Evolutionary conservation across 2,329 filamentous ascomycete genomes (phyloP).

Genomic region (Penicillium sp.): DNA sequence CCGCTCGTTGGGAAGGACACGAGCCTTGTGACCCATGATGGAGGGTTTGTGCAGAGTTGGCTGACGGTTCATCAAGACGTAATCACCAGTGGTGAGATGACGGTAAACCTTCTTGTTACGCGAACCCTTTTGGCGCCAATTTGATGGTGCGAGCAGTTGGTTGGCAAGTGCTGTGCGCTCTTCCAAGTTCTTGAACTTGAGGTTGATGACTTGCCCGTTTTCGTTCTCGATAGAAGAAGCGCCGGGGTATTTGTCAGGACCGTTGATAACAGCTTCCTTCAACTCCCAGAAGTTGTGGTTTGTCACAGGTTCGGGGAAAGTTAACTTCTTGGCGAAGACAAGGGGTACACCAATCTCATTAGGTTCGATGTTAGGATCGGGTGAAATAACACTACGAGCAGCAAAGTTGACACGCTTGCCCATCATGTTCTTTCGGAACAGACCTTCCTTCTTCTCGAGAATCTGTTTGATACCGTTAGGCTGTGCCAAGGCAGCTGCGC

Average conservation of each 20-base stretch:
- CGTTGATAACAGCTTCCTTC: conserved; percentile 94
- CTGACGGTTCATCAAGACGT: conserved; percentile 98
- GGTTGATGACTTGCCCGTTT: conserved; percentile 82
- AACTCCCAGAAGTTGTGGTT: conserved; percentile 96
- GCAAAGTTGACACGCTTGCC: conserved; percentile 99
- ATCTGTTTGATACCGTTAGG: conserved; percentile 97
- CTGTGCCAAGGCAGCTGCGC: conserved; percentile 71
- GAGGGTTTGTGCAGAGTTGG: conserved; percentile 97
- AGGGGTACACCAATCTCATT: conserved; percentile 98
- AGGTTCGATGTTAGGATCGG: conserved; percentile 97
- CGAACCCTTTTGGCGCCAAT: conserved; percentile 68
- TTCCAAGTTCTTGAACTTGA: conserved; percentile 82
- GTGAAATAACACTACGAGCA: conserved; percentile 94
- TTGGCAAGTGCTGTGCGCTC: conserved; percentile 89
- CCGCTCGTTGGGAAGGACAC: conserved; percentile 89
- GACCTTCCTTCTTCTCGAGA: conserved; percentile 96
- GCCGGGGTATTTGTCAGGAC: conserved; percentile 88
- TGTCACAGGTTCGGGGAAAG: conserved; percentile 95
- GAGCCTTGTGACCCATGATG: conserved; percentile 95
- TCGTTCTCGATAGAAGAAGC: conserved; percentile 95
- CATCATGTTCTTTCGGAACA: conserved; percentile 99
- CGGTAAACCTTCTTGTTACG: conserved; percentile 95
- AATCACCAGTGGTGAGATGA: conserved; percentile 92
- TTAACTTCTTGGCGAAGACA: conserved; percentile 95
- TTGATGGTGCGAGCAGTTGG: conserved; percentile 83